These are phyloP conservation scores for Aspergillus leporis DNA, from an alignment of 495 filamentous ascomycete genomes.

Conservation along the genomic window DNA sequence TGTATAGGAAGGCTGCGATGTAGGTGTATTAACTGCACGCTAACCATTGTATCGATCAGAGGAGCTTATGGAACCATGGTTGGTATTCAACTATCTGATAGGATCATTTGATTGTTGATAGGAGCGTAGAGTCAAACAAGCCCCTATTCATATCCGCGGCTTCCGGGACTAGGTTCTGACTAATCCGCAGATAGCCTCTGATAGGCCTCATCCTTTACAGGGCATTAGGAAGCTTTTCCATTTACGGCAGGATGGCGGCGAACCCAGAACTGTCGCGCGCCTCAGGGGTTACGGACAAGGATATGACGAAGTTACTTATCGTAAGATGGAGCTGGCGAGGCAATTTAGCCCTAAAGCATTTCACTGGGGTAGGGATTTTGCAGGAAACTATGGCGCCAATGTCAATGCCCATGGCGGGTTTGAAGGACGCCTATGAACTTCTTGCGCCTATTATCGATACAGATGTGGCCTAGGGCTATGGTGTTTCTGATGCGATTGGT, in stretches of 20 bases:
- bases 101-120: too few species aligned
- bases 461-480: slow-evolving; percentile 51
- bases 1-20: too few species aligned
- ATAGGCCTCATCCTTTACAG: too few species aligned
- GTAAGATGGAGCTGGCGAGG: slow-evolving; percentile 30
- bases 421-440: slow-evolving; percentile 49
- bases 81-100: too few species aligned
- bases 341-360: slow-evolving; percentile 37
- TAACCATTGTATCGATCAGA: too few species aligned
- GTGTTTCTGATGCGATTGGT: slow-evolving; percentile 44
- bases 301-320: slow-evolving; percentile 29
- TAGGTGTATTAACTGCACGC: too few species aligned
- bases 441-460: slow-evolving; percentile 52
- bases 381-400: slow-evolving; percentile 37
- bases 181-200: too few species aligned
- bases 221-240: slow-evolving; percentile 45
- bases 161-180: too few species aligned
- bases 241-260: slow-evolving; percentile 40
- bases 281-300: slow-evolving; percentile 45
- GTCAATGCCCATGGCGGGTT: slow-evolving; percentile 38
- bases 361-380: slow-evolving; percentile 34
- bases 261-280: slow-evolving; percentile 27
- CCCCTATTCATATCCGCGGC: too few species aligned
- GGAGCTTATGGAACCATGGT: too few species aligned
- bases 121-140: too few species aligned